Percentiles rank a stretch among this genome's conserved stretches.
phyloP scores from a whole-genome alignment of 192 early-diverging fungal species.

The Backusella tuberculispora region DNA sequence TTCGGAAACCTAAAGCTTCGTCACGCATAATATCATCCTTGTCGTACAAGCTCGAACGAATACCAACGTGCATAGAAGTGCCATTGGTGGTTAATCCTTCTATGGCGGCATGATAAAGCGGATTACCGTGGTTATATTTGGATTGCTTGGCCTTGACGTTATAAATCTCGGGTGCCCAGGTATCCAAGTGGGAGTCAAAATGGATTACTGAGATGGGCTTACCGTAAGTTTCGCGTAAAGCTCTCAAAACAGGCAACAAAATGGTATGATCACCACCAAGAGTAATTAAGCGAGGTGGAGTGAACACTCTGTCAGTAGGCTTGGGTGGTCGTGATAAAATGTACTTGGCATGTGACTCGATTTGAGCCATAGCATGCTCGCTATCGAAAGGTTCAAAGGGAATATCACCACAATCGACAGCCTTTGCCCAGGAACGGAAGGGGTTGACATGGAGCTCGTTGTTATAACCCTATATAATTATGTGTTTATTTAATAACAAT shows the following conservation, averaged over 20 bases:
- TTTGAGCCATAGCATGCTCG: conserved; percentile 34
- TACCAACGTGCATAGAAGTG: conserved; percentile 46
- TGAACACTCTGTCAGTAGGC: conserved; percentile 3
- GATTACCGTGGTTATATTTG: conserved; percentile 45
- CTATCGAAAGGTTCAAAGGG: conserved; percentile 40
- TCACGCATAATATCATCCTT: conserved; percentile 44
- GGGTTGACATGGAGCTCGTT: conserved; percentile 34
- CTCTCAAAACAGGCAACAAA: conserved; percentile 36
- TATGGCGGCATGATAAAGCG: conserved; percentile 44
- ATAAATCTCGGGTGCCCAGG: conserved; percentile 39
- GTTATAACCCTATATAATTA: conserved; percentile 32
- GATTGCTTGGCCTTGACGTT: conserved; percentile 33
- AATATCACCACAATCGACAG: conserved; percentile 42
- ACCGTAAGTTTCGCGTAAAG: conserved; percentile 25
- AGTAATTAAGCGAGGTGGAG: conserved; percentile 33
- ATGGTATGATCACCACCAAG: conserved; percentile 41
- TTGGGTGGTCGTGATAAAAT: conserved; percentile 24
- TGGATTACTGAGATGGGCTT: conserved; percentile 38
- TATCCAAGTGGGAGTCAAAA: conserved; percentile 44
- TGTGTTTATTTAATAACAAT: neutral
- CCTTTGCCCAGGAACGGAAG: conserved; percentile 38
- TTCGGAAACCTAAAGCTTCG: conserved; percentile 43
- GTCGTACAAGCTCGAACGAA: conserved; percentile 45
- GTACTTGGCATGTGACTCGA: conserved; percentile 32
- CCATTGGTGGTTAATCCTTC: conserved; percentile 47